These are phyloP conservation scores for Licmophora abbreviata DNA, from an alignment of 108 stramenopile species.

Conservation along the genomic window DNA sequence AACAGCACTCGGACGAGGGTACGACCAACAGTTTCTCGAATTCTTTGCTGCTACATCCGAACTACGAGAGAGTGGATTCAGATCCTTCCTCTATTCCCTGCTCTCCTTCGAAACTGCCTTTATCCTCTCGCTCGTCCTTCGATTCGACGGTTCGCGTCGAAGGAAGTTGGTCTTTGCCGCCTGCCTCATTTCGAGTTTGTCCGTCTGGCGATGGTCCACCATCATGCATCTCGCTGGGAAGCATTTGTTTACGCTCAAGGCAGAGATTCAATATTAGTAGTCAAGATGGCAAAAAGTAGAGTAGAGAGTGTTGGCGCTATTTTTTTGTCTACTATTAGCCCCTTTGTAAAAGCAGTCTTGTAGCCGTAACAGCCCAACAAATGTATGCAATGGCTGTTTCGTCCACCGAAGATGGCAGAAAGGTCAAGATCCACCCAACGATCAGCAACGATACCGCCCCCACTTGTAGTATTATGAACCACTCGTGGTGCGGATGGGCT, in stretches of 20 bases:
- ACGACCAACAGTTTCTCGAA: slow-evolving; percentile 4
- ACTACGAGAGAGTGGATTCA: slow-evolving; percentile 8
- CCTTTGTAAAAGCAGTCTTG: too few relatives aligned
- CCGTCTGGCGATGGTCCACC: slow-evolving; percentile 3
- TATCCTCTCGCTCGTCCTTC: slow-evolving; percentile 6
- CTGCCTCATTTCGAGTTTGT: not conserved
- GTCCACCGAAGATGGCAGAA: too few relatives aligned
- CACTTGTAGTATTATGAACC: too few relatives aligned
- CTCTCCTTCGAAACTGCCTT: slow-evolving; percentile 13
- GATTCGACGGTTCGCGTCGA: slow-evolving; percentile 1
- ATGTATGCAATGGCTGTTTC: too few relatives aligned
- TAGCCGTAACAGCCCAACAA: too few relatives aligned
- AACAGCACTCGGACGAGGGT: slow-evolving; percentile 14
- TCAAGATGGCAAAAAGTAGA: too few relatives aligned
- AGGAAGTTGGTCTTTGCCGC: not conserved
- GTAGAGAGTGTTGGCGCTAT: too few relatives aligned
- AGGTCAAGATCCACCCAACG: too few relatives aligned
- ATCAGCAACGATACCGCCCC: too few relatives aligned
- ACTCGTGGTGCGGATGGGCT: too few relatives aligned
- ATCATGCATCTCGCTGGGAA: slow-evolving; percentile 3
- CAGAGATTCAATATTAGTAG: too few relatives aligned
- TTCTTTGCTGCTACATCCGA: slow-evolving; percentile 2
- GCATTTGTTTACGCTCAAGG: slow-evolving; percentile 7
- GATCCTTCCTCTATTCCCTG: slow-evolving; percentile 5
- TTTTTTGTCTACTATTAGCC: too few relatives aligned